Evolutionary conservation across 768 basidiomycete species (phyloP).

Genomic region (Suillus tomentosus): DNA sequence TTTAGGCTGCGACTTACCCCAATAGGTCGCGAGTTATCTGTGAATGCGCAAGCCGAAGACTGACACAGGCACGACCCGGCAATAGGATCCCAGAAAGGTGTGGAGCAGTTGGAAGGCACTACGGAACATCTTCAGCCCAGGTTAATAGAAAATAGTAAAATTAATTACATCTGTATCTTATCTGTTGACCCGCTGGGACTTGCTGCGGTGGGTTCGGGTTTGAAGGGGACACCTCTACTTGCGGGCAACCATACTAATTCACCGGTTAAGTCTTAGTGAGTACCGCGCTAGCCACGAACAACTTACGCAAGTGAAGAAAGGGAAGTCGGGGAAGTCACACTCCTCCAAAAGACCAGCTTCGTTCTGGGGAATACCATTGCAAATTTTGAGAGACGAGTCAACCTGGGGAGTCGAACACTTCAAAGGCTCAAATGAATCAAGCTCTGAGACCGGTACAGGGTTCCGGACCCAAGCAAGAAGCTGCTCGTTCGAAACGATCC

Average conservation of each 20-base stretch:
- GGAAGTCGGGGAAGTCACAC: slow-evolving; percentile 73
- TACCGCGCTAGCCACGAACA: background rate
- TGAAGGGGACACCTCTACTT: slow-evolving; percentile 48
- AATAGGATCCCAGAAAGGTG: slow-evolving; percentile 82
- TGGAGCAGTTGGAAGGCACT: slow-evolving; percentile 75
- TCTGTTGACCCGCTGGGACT: slow-evolving; percentile 42
- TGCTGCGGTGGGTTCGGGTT: slow-evolving; percentile 72
- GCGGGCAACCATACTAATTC: slow-evolving; percentile 73
- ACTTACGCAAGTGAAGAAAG: slow-evolving; percentile 78
- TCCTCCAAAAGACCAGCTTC: slow-evolving; percentile 60
- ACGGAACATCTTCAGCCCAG: slow-evolving; percentile 11
- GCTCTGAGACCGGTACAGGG: slow-evolving; percentile 63
- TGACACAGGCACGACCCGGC: slow-evolving; percentile 64
- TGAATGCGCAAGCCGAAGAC: slow-evolving; percentile 57
- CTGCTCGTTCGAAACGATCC: slow-evolving; percentile 74
- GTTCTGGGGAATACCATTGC: slow-evolving; percentile 75
- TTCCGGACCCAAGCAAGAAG: slow-evolving; percentile 74
- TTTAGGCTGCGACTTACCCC: slow-evolving; percentile 46
- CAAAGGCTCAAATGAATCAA: slow-evolving; percentile 53
- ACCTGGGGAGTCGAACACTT: slow-evolving; percentile 68
- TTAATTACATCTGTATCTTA: slow-evolving; percentile 57
- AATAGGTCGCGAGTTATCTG: slow-evolving; percentile 62
- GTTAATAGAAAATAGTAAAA: slow-evolving; percentile 1
- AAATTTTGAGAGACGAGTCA: slow-evolving; percentile 54
- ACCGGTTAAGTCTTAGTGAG: background rate